phyloP scores from a whole-genome alignment of 208 protist genomes.

The Crithidia bombi region DNA sequence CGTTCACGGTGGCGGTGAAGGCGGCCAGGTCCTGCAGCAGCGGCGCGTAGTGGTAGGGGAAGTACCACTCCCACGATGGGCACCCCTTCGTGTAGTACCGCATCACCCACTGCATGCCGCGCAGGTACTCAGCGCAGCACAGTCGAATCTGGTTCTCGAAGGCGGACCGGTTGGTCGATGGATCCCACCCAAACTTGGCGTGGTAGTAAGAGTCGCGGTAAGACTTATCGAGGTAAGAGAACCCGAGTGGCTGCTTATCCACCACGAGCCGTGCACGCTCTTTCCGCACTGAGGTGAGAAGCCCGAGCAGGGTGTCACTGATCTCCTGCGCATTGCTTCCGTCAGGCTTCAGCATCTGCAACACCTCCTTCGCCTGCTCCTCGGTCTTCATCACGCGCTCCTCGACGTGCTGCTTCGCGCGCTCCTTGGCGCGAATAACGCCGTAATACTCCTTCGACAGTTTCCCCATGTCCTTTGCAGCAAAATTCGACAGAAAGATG shows the following conservation, averaged over 20 bases:
- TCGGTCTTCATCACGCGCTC: constrained; percentile 63
- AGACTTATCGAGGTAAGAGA: constrained; percentile 78
- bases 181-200: constrained; percentile 85
- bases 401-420: constrained; percentile 78
- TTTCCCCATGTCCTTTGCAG: constrained; percentile 45
- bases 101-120: constrained; percentile 99
- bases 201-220: constrained; percentile 85
- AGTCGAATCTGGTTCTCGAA: constrained; percentile 71
- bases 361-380: constrained; percentile 37
- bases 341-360: constrained; percentile 30
- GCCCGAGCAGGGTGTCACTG: constrained; percentile 52
- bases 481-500: constrained; percentile 73
- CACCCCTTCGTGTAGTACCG: constrained; percentile 99
- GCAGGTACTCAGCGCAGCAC: constrained; percentile 93
- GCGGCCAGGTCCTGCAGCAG: constrained; percentile 91
- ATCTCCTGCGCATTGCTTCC: constrained; percentile 61
- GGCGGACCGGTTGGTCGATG: constrained; percentile 30
- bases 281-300: constrained; percentile 56
- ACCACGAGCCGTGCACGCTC: constrained; percentile 71
- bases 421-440: constrained; percentile 58
- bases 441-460: constrained; percentile 74
- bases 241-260: constrained; percentile 68
- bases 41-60: constrained; percentile 99
- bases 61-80: constrained; percentile 99
- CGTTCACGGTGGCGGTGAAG: constrained; percentile 62